Evolutionary conservation across 148 eudicot species (phyloP), one percentile per base, ranked within the genome.

Genomic region (Amaranthus palmeri): DNA sequence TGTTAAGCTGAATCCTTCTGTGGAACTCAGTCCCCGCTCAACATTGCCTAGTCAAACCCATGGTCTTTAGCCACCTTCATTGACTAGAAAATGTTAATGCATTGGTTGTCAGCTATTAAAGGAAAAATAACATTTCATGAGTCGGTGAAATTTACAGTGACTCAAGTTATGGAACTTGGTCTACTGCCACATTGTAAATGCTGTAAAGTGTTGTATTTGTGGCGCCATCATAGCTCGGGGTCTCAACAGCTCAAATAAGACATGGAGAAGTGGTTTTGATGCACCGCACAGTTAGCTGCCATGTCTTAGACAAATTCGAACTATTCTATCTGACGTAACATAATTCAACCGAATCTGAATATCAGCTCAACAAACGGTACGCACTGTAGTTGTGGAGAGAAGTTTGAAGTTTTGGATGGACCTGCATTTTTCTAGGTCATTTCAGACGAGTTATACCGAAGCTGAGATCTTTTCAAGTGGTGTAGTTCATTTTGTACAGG

Each of bases 1-100:
- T 77, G 36, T 61, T 68, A 41, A 79, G 40, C 51, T 67, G 67
- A 65, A 49, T 42, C 25, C 88, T 17, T 79, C 84, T 8, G 63
- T 84, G 43, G 96, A 90, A 80, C 79, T 90, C 56, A 81, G 85
- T 67, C 81, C 93, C 36, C 83, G 77, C 44, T 83, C 83, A 25
- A 70, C 84, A 3, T 73, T 82, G 77, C 86, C 87, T 72, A 72
- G 67, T 65, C 80, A 68, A 53, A 72, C 74, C 45, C 71, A 61
- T 43, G 72, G 82, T 40, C 73, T 68, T 44, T 68, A 67, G 62
- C 67, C 60, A 58, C 63, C 67, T 46, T 59, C 61, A 17, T 12
- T 41, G 47, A 49, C 36, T 9, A 10, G 65, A 71, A 64, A 68
- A 68, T 36, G 14, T 15, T 45, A 46, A 43, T 13, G 54, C 48